These are phyloP conservation scores for Sordariomycetes sp. DNA, from an alignment of 2,329 filamentous ascomycete genomes.

Conservation along the genomic window DNA sequence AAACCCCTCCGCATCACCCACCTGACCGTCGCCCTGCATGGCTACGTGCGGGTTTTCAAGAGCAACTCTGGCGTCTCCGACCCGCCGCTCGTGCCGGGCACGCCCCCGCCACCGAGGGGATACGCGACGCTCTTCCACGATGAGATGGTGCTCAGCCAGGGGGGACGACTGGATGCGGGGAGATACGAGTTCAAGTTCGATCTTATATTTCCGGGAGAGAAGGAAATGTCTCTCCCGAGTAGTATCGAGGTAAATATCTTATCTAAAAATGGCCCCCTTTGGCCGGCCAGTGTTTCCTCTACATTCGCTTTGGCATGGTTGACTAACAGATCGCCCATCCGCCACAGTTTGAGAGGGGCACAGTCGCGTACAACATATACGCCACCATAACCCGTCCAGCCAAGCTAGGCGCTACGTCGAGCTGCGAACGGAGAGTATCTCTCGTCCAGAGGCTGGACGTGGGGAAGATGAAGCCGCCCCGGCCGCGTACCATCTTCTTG, in stretches of 20 bases:
- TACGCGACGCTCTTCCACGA: conserved; percentile 76
- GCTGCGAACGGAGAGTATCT: conserved; percentile 71
- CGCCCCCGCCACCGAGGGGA: conserved; percentile 37
- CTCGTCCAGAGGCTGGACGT: conserved; percentile 80
- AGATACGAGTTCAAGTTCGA: conserved; percentile 74
- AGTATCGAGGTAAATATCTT: conserved; percentile 75
- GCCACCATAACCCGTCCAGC: conserved; percentile 84
- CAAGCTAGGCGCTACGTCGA: conserved; percentile 68
- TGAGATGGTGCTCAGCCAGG: conserved; percentile 67
- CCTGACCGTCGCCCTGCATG: conserved; percentile 66
- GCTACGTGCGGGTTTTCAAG: conserved; percentile 71
- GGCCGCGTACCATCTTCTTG: conserved; percentile 72
- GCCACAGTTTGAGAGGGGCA: conserved; percentile 81
- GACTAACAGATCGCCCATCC: neutral
- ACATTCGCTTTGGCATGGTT: neutral
- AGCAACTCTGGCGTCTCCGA: conserved; percentile 44
- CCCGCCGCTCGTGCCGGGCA: conserved; percentile 26
- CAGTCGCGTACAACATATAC: conserved; percentile 83
- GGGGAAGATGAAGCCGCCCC: conserved; percentile 61
- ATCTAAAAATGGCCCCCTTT: neutral
- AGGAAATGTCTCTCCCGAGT: conserved; percentile 62
- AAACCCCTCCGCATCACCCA: conserved; percentile 72
- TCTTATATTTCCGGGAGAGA: conserved; percentile 52
- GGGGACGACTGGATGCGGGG: conserved; percentile 63
- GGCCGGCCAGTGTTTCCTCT: neutral